Base-by-base conservation (phyloP, 2,329 filamentous ascomycete genomes). In the Ophiostoma sp. region DNA sequence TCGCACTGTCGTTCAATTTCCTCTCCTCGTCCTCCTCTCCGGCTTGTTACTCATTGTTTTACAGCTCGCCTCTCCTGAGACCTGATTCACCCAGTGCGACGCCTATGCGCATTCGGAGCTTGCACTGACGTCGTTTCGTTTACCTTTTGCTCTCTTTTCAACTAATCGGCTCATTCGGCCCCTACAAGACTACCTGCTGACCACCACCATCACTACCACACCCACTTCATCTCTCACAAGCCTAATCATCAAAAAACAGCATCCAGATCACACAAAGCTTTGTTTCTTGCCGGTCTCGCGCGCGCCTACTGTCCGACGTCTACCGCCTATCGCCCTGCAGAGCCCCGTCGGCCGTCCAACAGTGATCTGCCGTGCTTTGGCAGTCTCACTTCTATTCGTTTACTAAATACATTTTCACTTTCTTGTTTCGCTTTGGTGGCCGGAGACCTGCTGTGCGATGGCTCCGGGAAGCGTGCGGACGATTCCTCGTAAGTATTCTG, bases 391-490 rank as follows among this genome's bases (percentile, higher is more conserved):
- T n/a, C n/a, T 52, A 49, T 52, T 18, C 2, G 3, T 55, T 27
- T 55, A 27, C 27, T 36, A 9, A 18, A n/a, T 49, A 49, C 18
- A 27, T 18, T 55, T 27, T 16, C 5, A 16, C 14, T 47, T 12
- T n/a, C 44, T 45, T 45, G 47, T 40, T 49, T 64, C 38, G 45
- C 44, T 36, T 55, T n/a, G 49, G 18, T 8, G 18, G 8, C 27
- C 18, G 3, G 49, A 16, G 49, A 12, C 49, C 14, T 55, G 49
- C 49, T 55, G 49, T 12, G 44, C 14, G 42, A 66, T 69, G 67
- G 67, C 67, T 64, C 67, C 67, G 8, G 65, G 58, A 40, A 66
- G 14, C 8, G 68, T 69, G 38, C 66, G 60, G 41, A 69, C 68
- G 6, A 45, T 69, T 18, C 68, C 68, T 9, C 68, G 68, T 69